phyloP scores from a whole-genome alignment of 345 rosid genomes.

The rapeseed (Brassica napus) region Da-Ae NC_063439.1:23502001-23502500 shows the following conservation, averaged over 20 bases:
- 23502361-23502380: slow-evolving; percentile 42
- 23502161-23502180: no score
- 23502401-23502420: neutral
- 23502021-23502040: slow-evolving; percentile 61
- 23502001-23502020: slow-evolving; percentile 66
- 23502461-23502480: slow-evolving; percentile 53
- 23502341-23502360: slow-evolving; percentile 52
- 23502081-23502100: no score
- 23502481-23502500: slow-evolving; percentile 58
- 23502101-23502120: no score
- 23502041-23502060: neutral
- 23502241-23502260: neutral
- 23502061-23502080: neutral
- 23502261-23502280: slow-evolving; percentile 48
- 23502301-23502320: slow-evolving; percentile 62
- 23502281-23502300: slow-evolving; percentile 75
- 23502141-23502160: no score
- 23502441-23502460: slow-evolving; percentile 39
- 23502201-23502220: no score
- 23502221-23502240: neutral
- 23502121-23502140: no score
- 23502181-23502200: no score
- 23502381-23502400: neutral
- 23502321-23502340: slow-evolving; percentile 53
- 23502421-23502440: neutral